phyloP scores from a whole-genome alignment of 1,284 basidiomycete species.

The Trichosporon sp. region DNA sequence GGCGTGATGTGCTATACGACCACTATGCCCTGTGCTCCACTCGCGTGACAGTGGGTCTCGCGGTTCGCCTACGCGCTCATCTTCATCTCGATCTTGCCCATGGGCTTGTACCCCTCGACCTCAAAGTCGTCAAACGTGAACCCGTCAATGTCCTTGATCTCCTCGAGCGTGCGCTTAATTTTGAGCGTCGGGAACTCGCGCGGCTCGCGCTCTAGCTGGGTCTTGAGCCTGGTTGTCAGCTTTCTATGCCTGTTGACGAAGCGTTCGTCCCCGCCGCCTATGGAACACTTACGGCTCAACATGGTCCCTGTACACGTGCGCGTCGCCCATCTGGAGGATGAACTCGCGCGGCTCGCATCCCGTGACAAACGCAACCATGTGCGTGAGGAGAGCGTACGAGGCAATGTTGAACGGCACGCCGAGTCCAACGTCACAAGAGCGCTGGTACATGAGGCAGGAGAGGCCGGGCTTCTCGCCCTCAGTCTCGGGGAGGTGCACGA shows the following conservation, averaged over 20 bases:
- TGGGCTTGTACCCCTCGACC: constrained; percentile 82
- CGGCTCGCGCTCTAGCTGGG: constrained; percentile 78
- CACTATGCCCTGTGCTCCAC: not conserved
- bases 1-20: not conserved
- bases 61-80: constrained; percentile 71
- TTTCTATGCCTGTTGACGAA: too few relatives aligned
- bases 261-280: too few relatives aligned
- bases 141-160: constrained; percentile 70
- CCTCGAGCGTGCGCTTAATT: constrained; percentile 67
- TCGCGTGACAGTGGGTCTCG: too few relatives aligned
- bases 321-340: constrained; percentile 91
- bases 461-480: constrained; percentile 65
- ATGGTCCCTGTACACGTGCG: constrained; percentile 94
- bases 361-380: constrained; percentile 93
- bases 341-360: constrained; percentile 83
- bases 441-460: constrained; percentile 96
- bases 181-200: constrained; percentile 78
- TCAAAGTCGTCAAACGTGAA: constrained; percentile 80
- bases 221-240: constrained; percentile 60
- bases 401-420: constrained; percentile 99
- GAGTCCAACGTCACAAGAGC: constrained; percentile 93
- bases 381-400: constrained; percentile 91
- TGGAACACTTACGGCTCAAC: constrained; percentile 64
- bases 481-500: constrained; percentile 75
- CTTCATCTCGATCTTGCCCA: constrained; percentile 90